A percentile compares a stretch with the other conserved stretches of the same genome.
These are phyloP conservation scores for Fusarium mexicanum DNA, from an alignment of 2,329 filamentous ascomycete genomes.

Conservation along the genomic window DNA sequence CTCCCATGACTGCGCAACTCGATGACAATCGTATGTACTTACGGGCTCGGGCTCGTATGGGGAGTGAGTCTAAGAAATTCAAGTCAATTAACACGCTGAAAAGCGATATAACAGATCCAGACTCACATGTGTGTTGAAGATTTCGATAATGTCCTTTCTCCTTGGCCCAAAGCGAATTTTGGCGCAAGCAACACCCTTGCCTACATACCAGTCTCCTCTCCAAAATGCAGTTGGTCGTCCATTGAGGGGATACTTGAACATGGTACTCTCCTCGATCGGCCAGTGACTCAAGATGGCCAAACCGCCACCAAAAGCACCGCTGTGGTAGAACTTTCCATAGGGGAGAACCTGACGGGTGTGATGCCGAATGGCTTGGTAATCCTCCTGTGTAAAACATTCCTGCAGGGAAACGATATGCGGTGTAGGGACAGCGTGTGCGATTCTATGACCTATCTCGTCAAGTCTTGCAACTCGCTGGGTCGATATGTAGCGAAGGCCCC, in stretches of 20 bases:
- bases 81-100: neutral
- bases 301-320: slow-evolving; percentile 88
- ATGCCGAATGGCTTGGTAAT: slow-evolving; percentile 81
- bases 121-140: slow-evolving; percentile 89
- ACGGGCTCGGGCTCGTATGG: slow-evolving; percentile 83
- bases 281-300: slow-evolving; percentile 89
- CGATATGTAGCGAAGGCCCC: slow-evolving; percentile 91
- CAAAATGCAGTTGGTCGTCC: slow-evolving; percentile 94
- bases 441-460: slow-evolving; percentile 81
- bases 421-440: slow-evolving; percentile 72
- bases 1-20: slow-evolving; percentile 93
- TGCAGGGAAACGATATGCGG: slow-evolving; percentile 93
- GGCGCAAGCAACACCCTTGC: slow-evolving; percentile 90
- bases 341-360: slow-evolving; percentile 80
- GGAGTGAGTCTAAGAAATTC: slow-evolving; percentile 69
- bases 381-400: slow-evolving; percentile 90
- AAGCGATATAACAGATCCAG: neutral
- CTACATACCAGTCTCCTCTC: slow-evolving; percentile 95
- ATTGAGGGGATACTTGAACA: slow-evolving; percentile 90
- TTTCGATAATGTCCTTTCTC: slow-evolving; percentile 76
- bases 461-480: slow-evolving; percentile 81
- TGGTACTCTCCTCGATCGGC: slow-evolving; percentile 89
- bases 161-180: slow-evolving; percentile 76
- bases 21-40: slow-evolving; percentile 90
- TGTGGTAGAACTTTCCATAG: slow-evolving; percentile 92